Percentiles rank a stretch among this genome's conserved stretches.
Conservation (phyloP, 257 asterid genomes). For the Linderniella brevidens region DNA sequence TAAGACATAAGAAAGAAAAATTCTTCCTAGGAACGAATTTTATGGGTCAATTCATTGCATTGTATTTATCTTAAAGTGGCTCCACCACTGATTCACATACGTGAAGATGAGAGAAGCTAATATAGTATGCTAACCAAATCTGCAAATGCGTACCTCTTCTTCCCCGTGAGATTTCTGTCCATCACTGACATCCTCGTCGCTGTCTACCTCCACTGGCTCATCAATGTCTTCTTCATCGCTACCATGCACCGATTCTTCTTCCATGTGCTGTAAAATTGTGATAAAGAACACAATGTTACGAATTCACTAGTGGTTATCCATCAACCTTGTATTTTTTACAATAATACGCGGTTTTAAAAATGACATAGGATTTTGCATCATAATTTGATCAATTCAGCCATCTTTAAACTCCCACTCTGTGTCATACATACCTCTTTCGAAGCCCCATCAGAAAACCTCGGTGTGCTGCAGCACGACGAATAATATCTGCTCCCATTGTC, state of each 20-base stretch:
- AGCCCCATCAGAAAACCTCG: constrained; percentile 63
- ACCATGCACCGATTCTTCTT: constrained; percentile 81
- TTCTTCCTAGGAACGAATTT: too few relatives aligned
- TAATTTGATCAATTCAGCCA: neutral
- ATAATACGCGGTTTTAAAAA: neutral
- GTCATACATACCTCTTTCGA: constrained; percentile 70
- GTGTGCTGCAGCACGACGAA: constrained; percentile 97
- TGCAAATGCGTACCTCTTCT: constrained; percentile 18
- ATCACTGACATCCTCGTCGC: constrained; percentile 78
- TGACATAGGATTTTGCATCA: neutral
- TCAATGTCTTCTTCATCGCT: constrained; percentile 80
- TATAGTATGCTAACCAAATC: too few relatives aligned
- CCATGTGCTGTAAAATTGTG: constrained; percentile 56
- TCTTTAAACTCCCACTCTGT: too few relatives aligned
- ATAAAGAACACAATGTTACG: constrained; percentile 1
- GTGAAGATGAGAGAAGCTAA: too few relatives aligned
- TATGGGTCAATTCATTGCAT: too few relatives aligned
- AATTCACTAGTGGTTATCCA: neutral
- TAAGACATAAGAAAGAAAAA: too few relatives aligned
- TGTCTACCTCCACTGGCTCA: constrained; percentile 63
- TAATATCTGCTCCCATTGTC: constrained; percentile 71
- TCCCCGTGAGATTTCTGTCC: constrained; percentile 44
- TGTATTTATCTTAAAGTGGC: too few relatives aligned
- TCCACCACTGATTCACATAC: too few relatives aligned
- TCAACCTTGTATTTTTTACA: neutral